Evolutionary conservation across 2,329 filamentous ascomycete species (phyloP), one percentile per base, ranked within the genome.

Genomic region (Penicillium expansum): DNA sequence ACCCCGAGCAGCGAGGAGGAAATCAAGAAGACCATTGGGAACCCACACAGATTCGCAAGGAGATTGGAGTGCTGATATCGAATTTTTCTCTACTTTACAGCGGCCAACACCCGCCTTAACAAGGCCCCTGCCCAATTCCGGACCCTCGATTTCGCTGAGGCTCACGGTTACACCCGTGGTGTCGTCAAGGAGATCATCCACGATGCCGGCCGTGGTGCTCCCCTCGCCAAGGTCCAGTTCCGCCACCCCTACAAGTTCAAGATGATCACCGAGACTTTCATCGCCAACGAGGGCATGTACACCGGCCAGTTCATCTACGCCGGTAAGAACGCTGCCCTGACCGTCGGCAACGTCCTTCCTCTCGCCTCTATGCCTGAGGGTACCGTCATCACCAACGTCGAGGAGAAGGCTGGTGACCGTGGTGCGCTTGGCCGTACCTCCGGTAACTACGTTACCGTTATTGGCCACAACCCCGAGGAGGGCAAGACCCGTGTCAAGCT

Each of bases 241-340:
- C 92, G 94, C 74, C 90, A 96, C 82, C 92, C 94, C 74, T 99
- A 99, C 89, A 87, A 88, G 81, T 97, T 91, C 90, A 96, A 96
- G 88, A 88, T 92, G 79, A 83, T 92, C 79, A 93, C 89, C 80
- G 92, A 99, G 89, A 99, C 94, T 72, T 97, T 99, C 89, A 99
- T 99, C 78, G 94, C 94, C 82, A 99, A 97, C 84, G 94, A 97
- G 86, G 94, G 94, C 84, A 97, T 97, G 92, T 99, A 97, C 91
- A 97, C 94, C 70, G 94, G 94, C 79, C 94, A 99, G 83, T 99
- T 99, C 87, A 92, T 99, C 89, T 99, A 99, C 83, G 94, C 93
- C 78, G 94, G 94, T 79, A 99, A 99, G 91, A 94, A 96, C 83
- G 94, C 94, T 74, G 85, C 89, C 69, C 87, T 99, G 76, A 97